These are phyloP conservation scores for Tolypocladium endophyticum DNA, from an alignment of 2,329 filamentous ascomycete genomes.

Conservation along the genomic window DNA sequence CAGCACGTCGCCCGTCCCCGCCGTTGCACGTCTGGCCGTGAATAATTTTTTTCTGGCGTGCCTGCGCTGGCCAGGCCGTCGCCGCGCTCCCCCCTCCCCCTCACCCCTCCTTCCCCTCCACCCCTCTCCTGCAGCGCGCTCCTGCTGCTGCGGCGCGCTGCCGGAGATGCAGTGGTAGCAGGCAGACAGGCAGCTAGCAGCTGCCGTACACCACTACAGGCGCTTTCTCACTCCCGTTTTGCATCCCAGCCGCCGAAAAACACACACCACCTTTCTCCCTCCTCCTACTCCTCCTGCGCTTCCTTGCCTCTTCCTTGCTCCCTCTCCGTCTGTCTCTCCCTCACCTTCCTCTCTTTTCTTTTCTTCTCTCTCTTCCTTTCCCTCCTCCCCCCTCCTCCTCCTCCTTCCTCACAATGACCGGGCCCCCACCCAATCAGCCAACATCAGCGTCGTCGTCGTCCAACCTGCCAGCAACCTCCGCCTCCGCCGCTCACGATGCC, in stretches of 20 bases:
- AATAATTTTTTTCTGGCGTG: not conserved
- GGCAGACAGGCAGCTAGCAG: not conserved
- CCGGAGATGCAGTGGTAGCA: not conserved
- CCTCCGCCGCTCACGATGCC: constrained; percentile 39
- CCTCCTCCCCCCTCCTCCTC: constrained; percentile 13
- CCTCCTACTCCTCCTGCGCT: constrained; percentile 13
- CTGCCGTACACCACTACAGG: not conserved
- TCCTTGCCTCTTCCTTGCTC: constrained; percentile 8
- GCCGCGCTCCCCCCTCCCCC: not conserved
- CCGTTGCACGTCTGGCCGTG: not conserved
- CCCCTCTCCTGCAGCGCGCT: not conserved
- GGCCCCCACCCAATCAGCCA: constrained; percentile 13
- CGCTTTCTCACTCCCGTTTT: not conserved
- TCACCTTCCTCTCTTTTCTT: constrained; percentile 9
- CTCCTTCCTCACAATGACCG: constrained; percentile 23
- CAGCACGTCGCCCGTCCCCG: not conserved
- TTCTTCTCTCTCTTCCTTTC: constrained; percentile 8
- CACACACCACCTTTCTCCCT: constrained; percentile 6
- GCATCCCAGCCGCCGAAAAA: not conserved
- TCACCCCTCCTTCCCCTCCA: not conserved
- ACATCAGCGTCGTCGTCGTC: constrained; percentile 8
- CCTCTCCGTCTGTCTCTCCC: constrained; percentile 13
- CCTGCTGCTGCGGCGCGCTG: not conserved
- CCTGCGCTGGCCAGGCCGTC: not conserved
- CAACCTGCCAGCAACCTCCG: constrained; percentile 14